These are phyloP conservation scores for Apiotrichum siamense DNA, from an alignment of 1,284 basidiomycete species.

Conservation along the genomic window DNA sequence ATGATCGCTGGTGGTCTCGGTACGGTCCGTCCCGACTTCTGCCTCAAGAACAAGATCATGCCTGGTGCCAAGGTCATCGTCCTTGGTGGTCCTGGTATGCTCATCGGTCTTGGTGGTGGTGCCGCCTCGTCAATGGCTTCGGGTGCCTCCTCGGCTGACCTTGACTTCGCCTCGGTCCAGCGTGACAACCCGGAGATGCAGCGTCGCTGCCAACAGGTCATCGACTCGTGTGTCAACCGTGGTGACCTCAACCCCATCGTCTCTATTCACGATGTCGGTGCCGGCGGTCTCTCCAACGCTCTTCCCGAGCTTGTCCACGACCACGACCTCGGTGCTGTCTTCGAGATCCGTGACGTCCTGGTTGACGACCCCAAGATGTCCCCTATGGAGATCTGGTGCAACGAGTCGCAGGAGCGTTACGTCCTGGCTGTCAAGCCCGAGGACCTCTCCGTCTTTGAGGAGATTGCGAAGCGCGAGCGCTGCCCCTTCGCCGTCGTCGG, in stretches of 20 bases:
- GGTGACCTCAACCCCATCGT: constrained; percentile 71
- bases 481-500: constrained; percentile 87
- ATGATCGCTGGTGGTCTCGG: constrained; percentile 98
- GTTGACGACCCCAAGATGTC: constrained; percentile 91
- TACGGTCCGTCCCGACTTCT: constrained; percentile 76
- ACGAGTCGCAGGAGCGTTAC: constrained; percentile 97
- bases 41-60: constrained; percentile 67
- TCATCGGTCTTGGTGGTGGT: constrained; percentile 95
- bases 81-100: constrained; percentile 91
- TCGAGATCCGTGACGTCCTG: constrained; percentile 90
- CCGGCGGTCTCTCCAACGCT: constrained; percentile 93
- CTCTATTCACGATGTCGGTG: constrained; percentile 97
- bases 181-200: constrained; percentile 99
- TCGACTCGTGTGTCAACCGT: constrained; percentile 76
- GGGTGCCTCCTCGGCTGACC: constrained; percentile 76
- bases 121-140: constrained; percentile 90
- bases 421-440: constrained; percentile 77
- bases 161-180: constrained; percentile 97
- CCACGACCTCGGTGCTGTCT: constrained; percentile 78
- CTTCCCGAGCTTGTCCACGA: constrained; percentile 97
- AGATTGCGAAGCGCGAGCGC: constrained; percentile 77
- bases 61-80: constrained; percentile 83
- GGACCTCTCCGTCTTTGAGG: constrained; percentile 57
- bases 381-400: constrained; percentile 99
- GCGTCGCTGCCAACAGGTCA: constrained; percentile 92